Base-by-base conservation (phyloP, 805 yeast genomes). In the Saccharomycopsis selenospora region DNA sequence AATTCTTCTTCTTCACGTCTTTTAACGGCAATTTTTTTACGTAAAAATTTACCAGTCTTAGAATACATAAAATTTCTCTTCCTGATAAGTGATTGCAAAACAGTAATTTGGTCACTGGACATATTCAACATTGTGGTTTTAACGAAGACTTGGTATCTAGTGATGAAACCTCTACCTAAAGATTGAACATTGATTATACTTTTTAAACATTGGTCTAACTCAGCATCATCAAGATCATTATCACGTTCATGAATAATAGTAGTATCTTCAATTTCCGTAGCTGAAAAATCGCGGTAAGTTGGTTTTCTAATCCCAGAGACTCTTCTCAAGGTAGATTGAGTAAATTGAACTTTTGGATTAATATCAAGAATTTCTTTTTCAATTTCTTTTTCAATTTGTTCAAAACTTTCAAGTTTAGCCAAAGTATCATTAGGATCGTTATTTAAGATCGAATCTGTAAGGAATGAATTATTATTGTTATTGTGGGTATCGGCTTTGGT, bases 131-230 rank as follows among this genome's bases (percentile, higher is more conserved):
- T 72, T 48, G 82, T 81, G 49, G 71, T 72, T 56, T 77, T 76
- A 28, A 85, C 82, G 60, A 79, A 80, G 64, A 80, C 67, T 23
- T 68, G 66, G 59, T 80, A 85, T 46, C 96, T 71, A 46, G 77
- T 66, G 38, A 78, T 69, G 0, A 85, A 79, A 18, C 93, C 95
- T 55, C 87, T 69, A 14, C 85, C 73, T 17, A 80, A 64, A 0
- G 93, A 77, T 61, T 89, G 96, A 14, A 89, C 66, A 46, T 66
- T 67, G 36, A 72, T 64, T 36, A 82, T 72, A 55, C 63, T 17
- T 59, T 59, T 7, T 50, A 58, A 41, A 54, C 62, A 18, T 59
- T 58, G 22, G 55, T 61, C 52, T 50, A 49, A 5, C 25, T 46
- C 50, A 27, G 45, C 26, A 3, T 46, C 55, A 3, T 29, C n/a